Base-by-base conservation (phyloP, 1,284 basidiomycete genomes). In the Ceratorhiza oryzae-sativae region DNA sequence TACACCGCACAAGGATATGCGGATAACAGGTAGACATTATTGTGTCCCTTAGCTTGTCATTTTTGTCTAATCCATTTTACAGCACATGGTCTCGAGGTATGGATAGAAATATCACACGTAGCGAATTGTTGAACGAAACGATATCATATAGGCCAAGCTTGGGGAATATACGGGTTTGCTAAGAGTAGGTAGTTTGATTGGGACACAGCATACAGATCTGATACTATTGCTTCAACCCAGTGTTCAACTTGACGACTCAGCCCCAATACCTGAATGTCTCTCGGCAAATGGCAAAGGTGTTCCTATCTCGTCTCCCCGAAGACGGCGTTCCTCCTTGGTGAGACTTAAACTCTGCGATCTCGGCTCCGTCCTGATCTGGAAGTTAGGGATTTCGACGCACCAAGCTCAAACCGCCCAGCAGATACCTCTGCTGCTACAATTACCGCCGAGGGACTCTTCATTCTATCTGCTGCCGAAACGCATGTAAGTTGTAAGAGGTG, bases 341-440 rank as follows among this genome's bases (percentile, higher is more conserved):
- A 75, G 80, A 74, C 36, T 9, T 2, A 12, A 25, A 45, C 42
- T 10, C 42, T 45, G 42, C 9, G 6, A 45, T 45, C 18, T 12
- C 9, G 9, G 23, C 15, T 36, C 18, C 30, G 36, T 10, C n/a
- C 20, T 20, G 15, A 63, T 13, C 27, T 55, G 23, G 73, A 10
- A 39, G 13, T 13, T 71, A 90, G 88, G 88, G 89, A 90, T 77
- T 91, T 90, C 79, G 84, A 90, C 72, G 89, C 88, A 1, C 88
- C 89, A 2, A 75, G 82, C 41, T 77, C 77, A n/a, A 84, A 84
- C 3, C 84, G 85, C 0, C 82, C 84, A 18, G 86, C 87, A 0
- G 90, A 91, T 80, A 86, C 87, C 3, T 90, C 89, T 23, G 88
- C 89, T 3, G 86, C 88, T 0, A 87, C 84, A 62, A 84, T 90